Evolutionary conservation across 2,329 filamentous ascomycete species (phyloP).

Genomic region (Torrubiellomyces zombiae): DNA sequence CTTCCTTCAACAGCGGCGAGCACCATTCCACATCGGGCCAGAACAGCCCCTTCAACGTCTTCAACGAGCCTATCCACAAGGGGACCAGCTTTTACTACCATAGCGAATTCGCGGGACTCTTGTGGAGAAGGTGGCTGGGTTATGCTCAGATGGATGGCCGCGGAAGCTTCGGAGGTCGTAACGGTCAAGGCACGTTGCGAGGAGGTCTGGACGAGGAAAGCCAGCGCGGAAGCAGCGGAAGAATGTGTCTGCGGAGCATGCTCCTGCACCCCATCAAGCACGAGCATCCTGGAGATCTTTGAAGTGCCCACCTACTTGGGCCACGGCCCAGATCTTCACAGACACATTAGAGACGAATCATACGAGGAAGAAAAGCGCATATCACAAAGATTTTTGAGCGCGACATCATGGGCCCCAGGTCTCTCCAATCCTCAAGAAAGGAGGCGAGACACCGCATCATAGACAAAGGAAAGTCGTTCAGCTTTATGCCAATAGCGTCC

Average conservation of each 20-base stretch:
- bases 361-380: no score
- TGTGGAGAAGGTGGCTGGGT: constrained; percentile 66
- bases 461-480: no score
- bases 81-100: constrained; percentile 79
- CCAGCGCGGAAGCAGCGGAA: constrained; percentile 29
- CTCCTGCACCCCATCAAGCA: constrained; percentile 68
- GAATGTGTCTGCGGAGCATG: constrained; percentile 68
- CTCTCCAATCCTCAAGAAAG: no score
- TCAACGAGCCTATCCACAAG: constrained; percentile 68
- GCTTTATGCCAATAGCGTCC: no score
- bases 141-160: constrained; percentile 36
- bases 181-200: constrained; percentile 27
- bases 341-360: no score
- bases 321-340: no score
- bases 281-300: constrained; percentile 29
- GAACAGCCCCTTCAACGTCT: constrained; percentile 49
- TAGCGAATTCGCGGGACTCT: constrained; percentile 55
- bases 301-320: no score
- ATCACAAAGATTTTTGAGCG: no score
- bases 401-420: no score
- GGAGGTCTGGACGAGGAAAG: constrained; percentile 36
- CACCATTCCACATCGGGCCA: constrained; percentile 47
- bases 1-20: constrained; percentile 64
- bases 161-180: constrained; percentile 30
- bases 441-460: no score